These are phyloP conservation scores for Daldinia decipiens DNA, from an alignment of 495 filamentous ascomycete genomes.

Conservation along the genomic window DNA sequence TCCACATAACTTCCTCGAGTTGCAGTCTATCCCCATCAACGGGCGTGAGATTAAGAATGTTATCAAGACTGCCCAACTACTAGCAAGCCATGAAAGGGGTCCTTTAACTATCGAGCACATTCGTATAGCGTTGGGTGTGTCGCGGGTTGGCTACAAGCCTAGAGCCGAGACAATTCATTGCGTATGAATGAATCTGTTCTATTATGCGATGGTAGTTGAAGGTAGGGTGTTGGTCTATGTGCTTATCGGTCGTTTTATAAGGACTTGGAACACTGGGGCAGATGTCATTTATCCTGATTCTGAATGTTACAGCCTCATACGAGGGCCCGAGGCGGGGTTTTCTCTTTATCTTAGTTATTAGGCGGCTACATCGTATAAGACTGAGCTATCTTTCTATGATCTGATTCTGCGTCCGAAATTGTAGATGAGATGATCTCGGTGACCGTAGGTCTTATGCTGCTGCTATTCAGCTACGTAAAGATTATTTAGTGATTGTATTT, in stretches of 20 bases:
- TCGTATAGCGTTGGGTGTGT: slow-evolving; percentile 30
- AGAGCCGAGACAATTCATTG: not conserved
- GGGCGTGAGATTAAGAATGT: slow-evolving; percentile 65
- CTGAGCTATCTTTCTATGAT: no score
- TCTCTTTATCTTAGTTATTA: no score
- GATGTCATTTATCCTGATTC: not conserved
- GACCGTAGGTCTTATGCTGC: no score
- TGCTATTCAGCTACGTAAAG: no score
- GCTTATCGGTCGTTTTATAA: not conserved
- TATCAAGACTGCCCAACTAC: slow-evolving; percentile 59
- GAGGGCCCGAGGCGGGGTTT: no score
- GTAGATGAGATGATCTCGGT: no score
- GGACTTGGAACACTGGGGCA: not conserved
- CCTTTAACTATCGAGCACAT: slow-evolving; percentile 34
- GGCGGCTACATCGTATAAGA: no score
- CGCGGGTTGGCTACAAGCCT: slow-evolving; percentile 18
- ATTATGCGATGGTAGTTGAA: not conserved
- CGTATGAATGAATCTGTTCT: not conserved
- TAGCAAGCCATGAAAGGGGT: slow-evolving; percentile 42
- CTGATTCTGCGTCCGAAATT: no score
- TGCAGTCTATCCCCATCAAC: slow-evolving; percentile 53
- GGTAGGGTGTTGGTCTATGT: not conserved
- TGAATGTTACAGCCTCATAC: not conserved
- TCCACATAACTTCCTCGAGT: slow-evolving; percentile 47
- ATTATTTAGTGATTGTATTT: no score